These are phyloP conservation scores for Astraeus odoratus DNA, from an alignment of 768 basidiomycete genomes.

Conservation along the genomic window DNA sequence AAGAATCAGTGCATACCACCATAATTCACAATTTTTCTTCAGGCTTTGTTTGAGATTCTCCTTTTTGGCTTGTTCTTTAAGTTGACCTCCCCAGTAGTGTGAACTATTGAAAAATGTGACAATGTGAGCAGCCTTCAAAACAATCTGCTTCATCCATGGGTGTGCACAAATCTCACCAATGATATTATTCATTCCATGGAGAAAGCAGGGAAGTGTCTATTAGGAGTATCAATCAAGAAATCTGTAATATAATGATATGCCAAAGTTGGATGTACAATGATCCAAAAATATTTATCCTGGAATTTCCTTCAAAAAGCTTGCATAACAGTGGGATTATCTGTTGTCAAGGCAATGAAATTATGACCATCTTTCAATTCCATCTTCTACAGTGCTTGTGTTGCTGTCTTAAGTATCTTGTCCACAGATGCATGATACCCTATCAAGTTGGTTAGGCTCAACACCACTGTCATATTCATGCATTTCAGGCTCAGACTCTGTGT, in stretches of 20 bases:
- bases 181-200: slow-evolving; percentile 26
- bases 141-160: slow-evolving; percentile 16
- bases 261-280: slow-evolving; percentile 14
- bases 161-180: slow-evolving; percentile 23
- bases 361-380: slow-evolving; percentile 15
- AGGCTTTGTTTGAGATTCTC: slow-evolving; percentile 8
- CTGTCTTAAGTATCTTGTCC: slow-evolving; percentile 13
- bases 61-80: slow-evolving; percentile 11
- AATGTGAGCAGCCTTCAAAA: slow-evolving; percentile 10
- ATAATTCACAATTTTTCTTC: slow-evolving; percentile 20
- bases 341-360: slow-evolving; percentile 21
- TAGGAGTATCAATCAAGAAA: slow-evolving; percentile 1
- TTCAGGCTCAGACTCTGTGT: no score
- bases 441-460: slow-evolving; percentile 4
- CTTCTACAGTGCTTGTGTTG: slow-evolving; percentile 10
- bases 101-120: slow-evolving; percentile 22
- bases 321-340: slow-evolving; percentile 30
- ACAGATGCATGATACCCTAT: slow-evolving; percentile 21
- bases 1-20: slow-evolving; percentile 20
- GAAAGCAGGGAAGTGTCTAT: slow-evolving; percentile 23
- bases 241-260: background rate
- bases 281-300: slow-evolving; percentile 18
- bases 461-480: no score
- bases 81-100: slow-evolving; percentile 28
- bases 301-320: slow-evolving; percentile 17